Base-by-base conservation (phyloP, 2,329 filamentous ascomycete species). In the Didymella lethalis region DNA sequence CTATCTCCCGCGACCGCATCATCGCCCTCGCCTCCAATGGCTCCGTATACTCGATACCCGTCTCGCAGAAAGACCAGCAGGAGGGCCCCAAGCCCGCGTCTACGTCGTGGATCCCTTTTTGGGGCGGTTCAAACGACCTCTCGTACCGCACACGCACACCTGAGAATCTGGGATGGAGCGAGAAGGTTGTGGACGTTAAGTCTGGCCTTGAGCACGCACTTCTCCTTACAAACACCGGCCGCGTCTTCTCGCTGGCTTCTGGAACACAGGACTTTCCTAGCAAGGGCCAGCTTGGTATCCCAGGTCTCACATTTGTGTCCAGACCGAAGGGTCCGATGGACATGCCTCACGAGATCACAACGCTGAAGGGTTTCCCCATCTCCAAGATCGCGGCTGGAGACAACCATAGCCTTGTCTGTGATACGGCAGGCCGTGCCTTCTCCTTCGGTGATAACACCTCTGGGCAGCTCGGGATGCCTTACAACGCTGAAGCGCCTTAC, bases 381-480 rank as follows among this genome's bases (percentile, higher is more conserved):
- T 78, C 82, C 5, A 85, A 91, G 64, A 89, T 98, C 57, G 93
- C 94, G 1, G 82, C 92, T 1, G 95, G 95, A 25, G 93, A 97
- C 72, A 88, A 89, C 65, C 95, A 99, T 78, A 96, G 92, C 4
- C 80, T 96, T 1, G 90, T 88, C 0, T 83, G 93, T 16, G 91
- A 94, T 72, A 85, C 86, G 59, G 83, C 89, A 51, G 94, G 94
- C 16, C 86, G 88, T 16, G 84, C 95, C 16, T 97, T 95, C 76
- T 84, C 88, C 7, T 98, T 96, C 79, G 95, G 95, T 36, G 93
- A 98, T 76, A 98, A 98, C 78, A 88, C 88, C 0, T 86, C 87
- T 43, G 95, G 95, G n/a, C 95, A 98, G 77, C 84, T 98, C 3
- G 94, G 94, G n/a, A 88, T 94, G 68, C 87, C 92, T 49, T 86